Conservation (phyloP, 139 green algal species). For the Coccomyxa sp. region DNA sequence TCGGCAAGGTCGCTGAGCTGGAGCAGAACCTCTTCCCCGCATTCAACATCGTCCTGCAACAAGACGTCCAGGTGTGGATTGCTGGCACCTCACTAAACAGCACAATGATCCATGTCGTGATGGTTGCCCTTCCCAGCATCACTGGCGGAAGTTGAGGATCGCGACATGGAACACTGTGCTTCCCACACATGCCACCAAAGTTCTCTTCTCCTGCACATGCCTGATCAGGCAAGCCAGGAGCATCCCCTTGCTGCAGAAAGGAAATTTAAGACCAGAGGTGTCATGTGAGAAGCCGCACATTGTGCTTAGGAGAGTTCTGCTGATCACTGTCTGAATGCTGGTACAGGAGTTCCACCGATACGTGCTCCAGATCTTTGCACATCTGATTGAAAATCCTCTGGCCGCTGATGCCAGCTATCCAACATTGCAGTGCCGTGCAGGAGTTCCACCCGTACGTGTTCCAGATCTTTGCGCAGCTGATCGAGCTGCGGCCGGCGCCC, state of each 20-base stretch:
- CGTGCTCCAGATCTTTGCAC: conserved; percentile 88
- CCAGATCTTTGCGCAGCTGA: conserved; percentile 88
- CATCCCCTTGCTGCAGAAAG: no score
- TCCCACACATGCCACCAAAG: neutral
- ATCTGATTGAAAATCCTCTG: conserved; percentile 96
- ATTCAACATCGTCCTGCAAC: conserved; percentile 85
- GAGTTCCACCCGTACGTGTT: conserved; percentile 74
- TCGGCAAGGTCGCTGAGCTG: conserved; percentile 41
- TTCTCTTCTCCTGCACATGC: no score
- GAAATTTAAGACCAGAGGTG: no score
- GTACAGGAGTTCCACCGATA: conserved; percentile 62
- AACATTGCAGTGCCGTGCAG: conserved; percentile 48
- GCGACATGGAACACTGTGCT: neutral
- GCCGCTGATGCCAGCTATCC: no score
- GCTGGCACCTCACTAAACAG: neutral
- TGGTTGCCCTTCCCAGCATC: no score
- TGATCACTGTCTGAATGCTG: no score
- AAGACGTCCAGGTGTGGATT: conserved; percentile 67
- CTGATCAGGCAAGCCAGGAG: no score
- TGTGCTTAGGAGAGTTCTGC: no score
- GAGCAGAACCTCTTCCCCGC: conserved; percentile 85
- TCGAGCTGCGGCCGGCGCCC: conserved; percentile 64
- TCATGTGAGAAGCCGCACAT: no score
- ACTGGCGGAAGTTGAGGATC: no score
- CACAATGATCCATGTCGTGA: neutral